Evolutionary conservation across 306 rosid genomes (phyloP).

Genomic region (Castanea sativa): DNA sequence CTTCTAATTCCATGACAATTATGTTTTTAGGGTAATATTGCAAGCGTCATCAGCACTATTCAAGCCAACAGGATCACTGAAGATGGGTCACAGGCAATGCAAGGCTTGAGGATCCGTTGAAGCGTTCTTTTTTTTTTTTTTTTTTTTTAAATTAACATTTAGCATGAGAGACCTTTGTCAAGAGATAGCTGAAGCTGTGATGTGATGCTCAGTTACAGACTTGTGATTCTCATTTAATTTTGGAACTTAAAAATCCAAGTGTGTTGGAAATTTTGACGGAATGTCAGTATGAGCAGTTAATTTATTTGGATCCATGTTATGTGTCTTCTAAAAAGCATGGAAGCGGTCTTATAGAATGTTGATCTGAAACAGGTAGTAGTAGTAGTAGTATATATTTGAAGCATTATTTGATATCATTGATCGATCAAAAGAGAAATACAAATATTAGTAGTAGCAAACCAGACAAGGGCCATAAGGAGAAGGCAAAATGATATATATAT

Average conservation of each 20-base stretch:
- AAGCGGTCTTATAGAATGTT: too few species aligned
- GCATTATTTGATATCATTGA: too few species aligned
- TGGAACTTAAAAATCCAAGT: neutral
- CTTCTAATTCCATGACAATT: neutral
- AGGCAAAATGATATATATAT: too few species aligned
- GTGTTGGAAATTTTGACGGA: neutral
- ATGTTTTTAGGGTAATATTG: slow-evolving; percentile 61
- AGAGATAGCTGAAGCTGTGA: neutral
- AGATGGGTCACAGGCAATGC: slow-evolving; percentile 69
- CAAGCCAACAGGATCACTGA: slow-evolving; percentile 66
- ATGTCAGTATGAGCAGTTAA: neutral
- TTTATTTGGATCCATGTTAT: too few species aligned
- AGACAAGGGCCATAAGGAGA: too few species aligned
- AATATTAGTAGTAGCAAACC: too few species aligned
- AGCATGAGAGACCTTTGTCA: neutral
- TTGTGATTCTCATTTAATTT: neutral
- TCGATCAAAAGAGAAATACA: too few species aligned
- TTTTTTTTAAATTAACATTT: neutral
- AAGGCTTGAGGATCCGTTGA: slow-evolving; percentile 72
- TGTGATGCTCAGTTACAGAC: neutral
- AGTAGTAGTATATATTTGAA: too few species aligned
- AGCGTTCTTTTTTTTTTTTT: slow-evolving; percentile 10
- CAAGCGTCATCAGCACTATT: slow-evolving; percentile 73
- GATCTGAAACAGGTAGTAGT: too few species aligned
- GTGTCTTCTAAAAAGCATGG: too few species aligned